A percentile compares a stretch with the other conserved stretches of the same genome.
Conservation (phyloP, 371 early-diverging fungal species). For the Mortierella sp. region DNA sequence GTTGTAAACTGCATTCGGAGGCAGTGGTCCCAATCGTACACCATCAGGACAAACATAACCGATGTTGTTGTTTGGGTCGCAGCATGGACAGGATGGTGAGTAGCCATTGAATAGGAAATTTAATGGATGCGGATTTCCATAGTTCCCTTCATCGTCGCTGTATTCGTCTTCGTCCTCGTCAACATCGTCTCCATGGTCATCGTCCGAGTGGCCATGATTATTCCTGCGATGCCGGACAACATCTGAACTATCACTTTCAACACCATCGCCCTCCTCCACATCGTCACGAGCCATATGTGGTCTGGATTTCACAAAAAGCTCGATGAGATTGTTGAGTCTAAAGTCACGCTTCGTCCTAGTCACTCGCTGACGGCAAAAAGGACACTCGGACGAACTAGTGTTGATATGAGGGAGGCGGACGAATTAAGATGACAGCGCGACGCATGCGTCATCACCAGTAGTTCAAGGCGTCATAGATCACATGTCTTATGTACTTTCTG, state of each 20-base stretch:
- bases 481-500: constrained; percentile 14
- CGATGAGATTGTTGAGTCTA: constrained; percentile 43
- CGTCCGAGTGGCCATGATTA: not conserved
- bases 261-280: constrained; percentile 31
- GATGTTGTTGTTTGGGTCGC: constrained; percentile 33
- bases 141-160: constrained; percentile 8
- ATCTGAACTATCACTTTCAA: constrained; percentile 36
- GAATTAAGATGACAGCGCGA: too few species aligned
- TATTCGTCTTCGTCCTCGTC: constrained; percentile 25
- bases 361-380: constrained; percentile 35
- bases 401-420: not conserved
- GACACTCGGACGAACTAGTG: constrained; percentile 25
- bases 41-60: constrained; percentile 38
- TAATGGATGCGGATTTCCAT: not conserved
- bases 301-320: constrained; percentile 26
- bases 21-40: constrained; percentile 26
- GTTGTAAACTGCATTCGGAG: constrained; percentile 4
- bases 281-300: constrained; percentile 50
- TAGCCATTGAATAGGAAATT: constrained; percentile 1
- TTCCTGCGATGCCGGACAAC: constrained; percentile 18
- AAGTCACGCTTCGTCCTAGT: constrained; percentile 37
- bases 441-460: too few species aligned
- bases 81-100: constrained; percentile 38
- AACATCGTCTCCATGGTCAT: constrained; percentile 9
- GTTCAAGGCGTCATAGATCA: not conserved